Base-by-base conservation (phyloP, 2,329 filamentous ascomycete genomes). In the Drechslerella coelobrocha region DNA sequence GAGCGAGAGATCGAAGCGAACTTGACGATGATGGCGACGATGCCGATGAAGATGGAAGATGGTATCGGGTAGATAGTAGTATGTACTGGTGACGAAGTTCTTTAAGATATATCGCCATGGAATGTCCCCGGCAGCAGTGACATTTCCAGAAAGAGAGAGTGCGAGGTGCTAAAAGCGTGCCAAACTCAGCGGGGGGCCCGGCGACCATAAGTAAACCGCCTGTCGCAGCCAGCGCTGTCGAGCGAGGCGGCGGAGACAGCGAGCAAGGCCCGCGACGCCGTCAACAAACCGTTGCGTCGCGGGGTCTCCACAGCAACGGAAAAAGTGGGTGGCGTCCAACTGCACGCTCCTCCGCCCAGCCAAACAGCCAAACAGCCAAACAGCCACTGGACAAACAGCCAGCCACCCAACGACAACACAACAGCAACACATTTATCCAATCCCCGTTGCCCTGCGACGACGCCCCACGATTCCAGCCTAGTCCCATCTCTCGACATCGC, bases 241-340 rank as follows among this genome's bases (percentile, higher is more conserved):
- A 5, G 14, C n/a, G 9, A 5, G 14, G 41, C 51, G 31, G 27
- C 29, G 51, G 17, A 26, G 17, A 47, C 26, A 41, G 24, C 24
- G 19, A 2, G 2, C 19, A n/a, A 14, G 21, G 12, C 17, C 31
- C n/a, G n/a, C 27, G 37, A 24, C 19, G 26, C 56, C 51, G 43
- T 43, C 56, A 69, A 69, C 63, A 69, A 69, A 69, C 29, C 57
- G 63, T 55, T 61, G 63, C 48, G 63, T 57, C 61, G 56, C 41
- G 26, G 45, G 51, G 63, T 69, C 63, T 34, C 56, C 63, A 61
- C 63, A 61, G 63, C 63, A 69, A 69, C 41, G 9, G 23, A 10
- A 9, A 24, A 48, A 3, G 39, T 6, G 10, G 10, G 39, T 14
- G 7, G 7, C 31, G 14, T 14, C 31, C 31, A 37, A 14, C 31